phyloP scores from a whole-genome alignment of 108 stramenopile species.

The Parietichytrium sp. region DNA sequence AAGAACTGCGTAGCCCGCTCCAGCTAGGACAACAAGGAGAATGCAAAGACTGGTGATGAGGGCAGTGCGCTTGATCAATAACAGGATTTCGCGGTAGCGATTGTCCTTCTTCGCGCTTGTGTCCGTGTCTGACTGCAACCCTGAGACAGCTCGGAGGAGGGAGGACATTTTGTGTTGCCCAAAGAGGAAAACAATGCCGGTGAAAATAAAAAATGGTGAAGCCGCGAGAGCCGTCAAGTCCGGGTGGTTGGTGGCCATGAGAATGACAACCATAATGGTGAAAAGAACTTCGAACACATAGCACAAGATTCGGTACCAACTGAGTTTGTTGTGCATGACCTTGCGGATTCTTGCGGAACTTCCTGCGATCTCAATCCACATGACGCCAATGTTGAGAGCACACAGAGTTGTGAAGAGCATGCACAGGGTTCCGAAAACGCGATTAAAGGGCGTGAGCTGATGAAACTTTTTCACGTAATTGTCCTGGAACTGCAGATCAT shows the following conservation, averaged over 20 bases:
- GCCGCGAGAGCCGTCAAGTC: not conserved
- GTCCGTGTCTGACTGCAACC: no score
- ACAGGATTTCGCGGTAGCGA: no score
- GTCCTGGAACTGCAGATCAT: not conserved
- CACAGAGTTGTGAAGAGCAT: not conserved
- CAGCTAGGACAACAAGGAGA: no score
- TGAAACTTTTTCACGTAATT: not conserved
- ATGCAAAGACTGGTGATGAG: no score
- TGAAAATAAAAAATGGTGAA: slow-evolving; percentile 7
- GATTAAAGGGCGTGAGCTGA: not conserved
- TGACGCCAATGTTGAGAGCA: slow-evolving; percentile 7
- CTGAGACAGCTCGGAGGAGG: no score
- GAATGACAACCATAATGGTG: not conserved
- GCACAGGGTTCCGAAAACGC: not conserved
- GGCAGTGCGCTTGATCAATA: no score
- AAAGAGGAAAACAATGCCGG: not conserved
- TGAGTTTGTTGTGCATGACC: not conserved
- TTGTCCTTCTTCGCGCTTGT: no score
- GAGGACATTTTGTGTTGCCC: slow-evolving; percentile 34
- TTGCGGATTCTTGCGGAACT: not conserved
- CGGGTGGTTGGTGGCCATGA: slow-evolving; percentile 25
- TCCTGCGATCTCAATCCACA: not conserved
- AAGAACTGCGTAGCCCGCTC: no score
- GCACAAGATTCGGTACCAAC: not conserved
- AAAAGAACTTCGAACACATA: not conserved